These are phyloP conservation scores for Leccinum disarticulatum DNA, from an alignment of 768 basidiomycete genomes.

Conservation along the genomic window DNA sequence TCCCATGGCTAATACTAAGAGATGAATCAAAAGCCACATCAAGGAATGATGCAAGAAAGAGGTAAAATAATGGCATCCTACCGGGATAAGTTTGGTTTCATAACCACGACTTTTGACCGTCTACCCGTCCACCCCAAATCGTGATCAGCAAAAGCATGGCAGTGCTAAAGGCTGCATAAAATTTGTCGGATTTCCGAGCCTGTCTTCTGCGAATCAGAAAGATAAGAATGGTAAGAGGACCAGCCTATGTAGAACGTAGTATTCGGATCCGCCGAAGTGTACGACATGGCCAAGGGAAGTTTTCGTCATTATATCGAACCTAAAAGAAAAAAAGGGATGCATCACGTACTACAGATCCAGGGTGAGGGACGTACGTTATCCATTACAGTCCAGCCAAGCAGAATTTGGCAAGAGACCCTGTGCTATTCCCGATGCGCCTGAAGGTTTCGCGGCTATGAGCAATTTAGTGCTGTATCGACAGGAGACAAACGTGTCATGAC, in stretches of 20 bases:
- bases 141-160: not conserved
- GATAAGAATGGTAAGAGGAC: conserved; percentile 14
- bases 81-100: conserved; percentile 31
- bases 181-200: not conserved
- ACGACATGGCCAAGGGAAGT: not conserved
- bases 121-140: not conserved
- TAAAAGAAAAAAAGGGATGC: too few species aligned
- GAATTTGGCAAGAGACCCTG: not conserved
- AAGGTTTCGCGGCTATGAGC: too few species aligned
- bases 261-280: not conserved
- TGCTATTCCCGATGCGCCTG: not conserved
- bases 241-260: conserved; percentile 9
- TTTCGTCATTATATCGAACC: not conserved
- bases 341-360: not conserved
- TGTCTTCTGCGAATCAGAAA: not conserved
- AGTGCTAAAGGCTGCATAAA: conserved; percentile 13
- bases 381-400: not conserved
- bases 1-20: not conserved
- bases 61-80: conserved; percentile 16
- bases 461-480: too few species aligned
- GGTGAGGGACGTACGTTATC: not conserved
- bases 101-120: conserved; percentile 31
- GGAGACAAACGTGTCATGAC: too few species aligned
- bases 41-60: not conserved
- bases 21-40: not conserved